Evolutionary conservation across 164 flowering plant genomes (phyloP).

Genomic region (Vitis labrusca): DNA sequence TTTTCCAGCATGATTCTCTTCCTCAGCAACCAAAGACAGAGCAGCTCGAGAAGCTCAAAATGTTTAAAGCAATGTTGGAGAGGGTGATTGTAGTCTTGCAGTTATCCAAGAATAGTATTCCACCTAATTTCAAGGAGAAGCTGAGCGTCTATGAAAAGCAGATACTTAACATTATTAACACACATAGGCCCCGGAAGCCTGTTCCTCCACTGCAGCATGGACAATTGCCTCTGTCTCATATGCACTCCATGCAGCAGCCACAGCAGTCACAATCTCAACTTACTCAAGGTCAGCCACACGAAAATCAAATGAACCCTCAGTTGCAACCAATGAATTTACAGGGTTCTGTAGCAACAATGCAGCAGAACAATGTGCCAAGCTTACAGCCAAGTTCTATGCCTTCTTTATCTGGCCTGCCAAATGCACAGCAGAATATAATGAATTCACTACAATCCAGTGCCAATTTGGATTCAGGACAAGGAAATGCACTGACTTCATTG

Average conservation of each 20-base stretch:
- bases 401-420: conserved; percentile 41
- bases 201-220: conserved; percentile 50
- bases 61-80: conserved; percentile 57
- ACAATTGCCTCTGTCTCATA: conserved; percentile 49
- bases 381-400: conserved; percentile 53
- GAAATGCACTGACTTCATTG: conserved; percentile 46
- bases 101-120: conserved; percentile 43
- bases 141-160: conserved; percentile 63
- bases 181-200: conserved; percentile 55
- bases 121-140: conserved; percentile 54
- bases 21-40: conserved; percentile 60
- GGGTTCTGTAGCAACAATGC: conserved; percentile 45
- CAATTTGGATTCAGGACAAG: conserved; percentile 71
- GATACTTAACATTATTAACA: conserved; percentile 44
- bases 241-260: conserved; percentile 55
- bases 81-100: conserved; percentile 48
- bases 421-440: conserved; percentile 53
- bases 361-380: conserved; percentile 37
- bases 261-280: conserved; percentile 54
- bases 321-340: conserved; percentile 58
- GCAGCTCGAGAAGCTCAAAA: conserved; percentile 57
- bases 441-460: conserved; percentile 53
- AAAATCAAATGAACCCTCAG: conserved; percentile 66
- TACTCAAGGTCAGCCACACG: conserved; percentile 60
- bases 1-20: conserved; percentile 62